Conservation (phyloP, 768 basidiomycete genomes). For the Termitomyces eurrhizus region DNA sequence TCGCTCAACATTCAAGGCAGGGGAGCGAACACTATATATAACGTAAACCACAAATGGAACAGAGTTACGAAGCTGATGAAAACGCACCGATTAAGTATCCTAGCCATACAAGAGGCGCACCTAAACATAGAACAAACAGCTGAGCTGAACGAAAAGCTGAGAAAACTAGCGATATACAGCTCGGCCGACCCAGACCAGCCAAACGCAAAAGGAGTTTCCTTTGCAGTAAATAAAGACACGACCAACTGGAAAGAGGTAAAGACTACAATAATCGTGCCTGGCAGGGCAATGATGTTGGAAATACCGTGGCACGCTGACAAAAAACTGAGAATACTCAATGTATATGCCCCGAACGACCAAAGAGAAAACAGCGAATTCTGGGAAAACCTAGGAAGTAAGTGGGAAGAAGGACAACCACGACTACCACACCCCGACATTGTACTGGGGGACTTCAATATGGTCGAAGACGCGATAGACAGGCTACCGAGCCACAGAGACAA, state of each 20-base stretch:
- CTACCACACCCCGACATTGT: neutral
- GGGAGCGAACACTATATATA: too few relatives aligned
- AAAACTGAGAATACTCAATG: neutral
- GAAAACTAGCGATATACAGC: too few relatives aligned
- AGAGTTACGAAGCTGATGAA: too few relatives aligned
- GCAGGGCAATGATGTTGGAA: neutral
- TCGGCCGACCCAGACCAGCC: neutral
- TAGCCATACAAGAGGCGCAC: too few relatives aligned
- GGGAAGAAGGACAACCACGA: too few relatives aligned
- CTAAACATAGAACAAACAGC: neutral
- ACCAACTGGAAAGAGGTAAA: neutral
- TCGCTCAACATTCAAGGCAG: too few relatives aligned
- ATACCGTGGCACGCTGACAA: neutral
- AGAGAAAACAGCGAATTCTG: neutral
- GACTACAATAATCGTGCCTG: neutral
- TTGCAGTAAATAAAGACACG: neutral
- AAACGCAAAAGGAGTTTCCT: neutral
- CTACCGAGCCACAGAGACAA: neutral
- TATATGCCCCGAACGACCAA: neutral
- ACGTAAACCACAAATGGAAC: too few relatives aligned
- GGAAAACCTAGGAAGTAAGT: neutral
- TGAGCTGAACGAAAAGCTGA: neutral
- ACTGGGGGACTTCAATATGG: neutral
- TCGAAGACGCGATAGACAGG: neutral
- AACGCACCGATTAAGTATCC: neutral